Conservation (phyloP, 2,329 filamentous ascomycete genomes). For the Ophiostoma himal-ulmi region DNA sequence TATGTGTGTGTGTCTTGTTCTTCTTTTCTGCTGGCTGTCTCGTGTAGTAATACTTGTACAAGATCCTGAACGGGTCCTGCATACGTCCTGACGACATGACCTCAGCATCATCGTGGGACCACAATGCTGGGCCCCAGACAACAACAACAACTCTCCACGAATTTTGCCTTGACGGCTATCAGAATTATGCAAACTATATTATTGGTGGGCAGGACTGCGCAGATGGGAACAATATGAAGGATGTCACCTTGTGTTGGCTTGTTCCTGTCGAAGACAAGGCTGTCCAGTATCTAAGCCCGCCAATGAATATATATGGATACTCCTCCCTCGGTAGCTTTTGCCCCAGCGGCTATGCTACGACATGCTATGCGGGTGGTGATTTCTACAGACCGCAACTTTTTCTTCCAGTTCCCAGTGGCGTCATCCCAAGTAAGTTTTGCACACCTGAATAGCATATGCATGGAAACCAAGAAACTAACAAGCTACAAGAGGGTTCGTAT, state of each 20-base stretch:
- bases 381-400: background rate
- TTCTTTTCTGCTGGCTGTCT: too few relatives aligned
- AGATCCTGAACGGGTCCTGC: too few relatives aligned
- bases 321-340: background rate
- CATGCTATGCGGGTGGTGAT: background rate
- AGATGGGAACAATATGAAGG: too few relatives aligned
- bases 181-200: too few relatives aligned
- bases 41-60: background rate
- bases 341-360: background rate
- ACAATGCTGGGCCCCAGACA: background rate
- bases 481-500: background rate
- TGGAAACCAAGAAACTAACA: too few relatives aligned
- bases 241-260: background rate
- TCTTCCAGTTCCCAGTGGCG: background rate
- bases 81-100: background rate
- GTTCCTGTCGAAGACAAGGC: background rate
- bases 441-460: too few relatives aligned
- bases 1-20: too few relatives aligned
- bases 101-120: background rate
- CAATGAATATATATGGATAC: background rate
- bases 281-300: background rate
- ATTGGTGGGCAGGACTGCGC: too few relatives aligned
- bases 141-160: background rate
- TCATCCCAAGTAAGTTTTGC: background rate
- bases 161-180: background rate